Conservation (phyloP, 202 grass and related monocot genomes). For the Setaria italica region DNA sequence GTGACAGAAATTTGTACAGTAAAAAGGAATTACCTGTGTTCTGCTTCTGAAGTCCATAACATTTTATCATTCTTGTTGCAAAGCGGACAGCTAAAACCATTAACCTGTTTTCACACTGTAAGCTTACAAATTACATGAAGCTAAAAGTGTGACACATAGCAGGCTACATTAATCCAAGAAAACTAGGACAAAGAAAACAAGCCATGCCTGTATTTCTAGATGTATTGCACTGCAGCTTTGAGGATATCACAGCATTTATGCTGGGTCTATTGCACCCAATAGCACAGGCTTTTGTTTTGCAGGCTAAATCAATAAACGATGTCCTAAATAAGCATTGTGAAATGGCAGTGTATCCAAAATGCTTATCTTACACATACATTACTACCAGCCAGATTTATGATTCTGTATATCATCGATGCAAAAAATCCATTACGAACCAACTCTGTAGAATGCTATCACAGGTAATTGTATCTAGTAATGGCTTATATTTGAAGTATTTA, state of each 20-base stretch:
- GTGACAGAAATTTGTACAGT: constrained; percentile 29
- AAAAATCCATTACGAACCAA: constrained; percentile 16
- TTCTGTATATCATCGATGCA: not conserved
- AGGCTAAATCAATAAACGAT: constrained; percentile 26
- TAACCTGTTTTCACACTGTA: constrained; percentile 83
- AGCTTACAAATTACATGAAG: constrained; percentile 60
- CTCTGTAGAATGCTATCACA: constrained; percentile 13
- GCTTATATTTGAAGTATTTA: constrained; percentile 26
- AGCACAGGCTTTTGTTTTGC: constrained; percentile 14
- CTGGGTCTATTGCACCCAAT: constrained; percentile 14
- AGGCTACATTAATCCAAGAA: constrained; percentile 38
- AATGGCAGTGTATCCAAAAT: constrained; percentile 8
- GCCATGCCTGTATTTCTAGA: not conserved
- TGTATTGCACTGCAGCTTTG: constrained; percentile 32
- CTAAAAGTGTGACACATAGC: constrained; percentile 51
- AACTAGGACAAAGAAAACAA: constrained; percentile 38
- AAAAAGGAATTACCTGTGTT: constrained; percentile 55
- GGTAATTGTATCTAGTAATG: constrained; percentile 11
- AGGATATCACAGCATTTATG: not conserved
- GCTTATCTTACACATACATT: constrained; percentile 17
- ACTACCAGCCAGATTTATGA: not conserved
- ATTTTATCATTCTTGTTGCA: constrained; percentile 85
- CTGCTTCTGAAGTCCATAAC: constrained; percentile 69
- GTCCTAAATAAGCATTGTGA: constrained; percentile 22
- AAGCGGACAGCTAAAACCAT: constrained; percentile 88